These are phyloP conservation scores for Arachnomyces sp. DNA, from an alignment of 2,329 filamentous ascomycete species.

Conservation along the genomic window DNA sequence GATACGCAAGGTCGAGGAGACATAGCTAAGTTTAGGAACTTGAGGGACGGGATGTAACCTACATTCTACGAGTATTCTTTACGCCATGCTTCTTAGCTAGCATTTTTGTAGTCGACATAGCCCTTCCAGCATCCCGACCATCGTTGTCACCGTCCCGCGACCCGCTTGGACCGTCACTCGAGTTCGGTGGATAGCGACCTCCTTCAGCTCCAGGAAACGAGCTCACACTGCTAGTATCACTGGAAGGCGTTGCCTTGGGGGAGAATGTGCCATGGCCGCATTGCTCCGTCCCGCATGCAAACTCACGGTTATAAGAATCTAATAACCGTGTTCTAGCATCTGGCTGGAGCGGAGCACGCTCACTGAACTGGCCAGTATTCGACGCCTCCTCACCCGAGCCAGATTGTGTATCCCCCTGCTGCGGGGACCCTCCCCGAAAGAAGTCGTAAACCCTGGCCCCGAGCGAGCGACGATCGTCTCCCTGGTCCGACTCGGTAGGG, in stretches of 20 bases:
- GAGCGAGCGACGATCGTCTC: conserved; percentile 20
- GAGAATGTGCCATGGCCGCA: conserved; percentile 73
- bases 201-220: conserved; percentile 20
- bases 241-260: conserved; percentile 50
- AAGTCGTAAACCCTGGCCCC: conserved; percentile 24
- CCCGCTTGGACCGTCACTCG: conserved; percentile 12
- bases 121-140: conserved; percentile 48
- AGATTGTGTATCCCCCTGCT: conserved; percentile 8
- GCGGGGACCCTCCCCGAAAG: conserved; percentile 18
- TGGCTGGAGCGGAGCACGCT: conserved; percentile 15
- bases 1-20: conserved; percentile 8
- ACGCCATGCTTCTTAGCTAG: conserved; percentile 67
- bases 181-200: conserved; percentile 12
- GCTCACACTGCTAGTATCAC: conserved; percentile 24
- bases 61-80: conserved; percentile 66
- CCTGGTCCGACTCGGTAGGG: conserved; percentile 12
- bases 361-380: conserved; percentile 7
- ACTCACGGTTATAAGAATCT: conserved; percentile 31
- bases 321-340: conserved; percentile 31
- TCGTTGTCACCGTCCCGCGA: conserved; percentile 32
- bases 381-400: conserved; percentile 6
- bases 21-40: neutral
- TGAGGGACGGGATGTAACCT: conserved; percentile 23
- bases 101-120: conserved; percentile 61
- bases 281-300: conserved; percentile 31